A percentile compares a stretch with the other conserved stretches of the same genome.
phyloP scores from a whole-genome alignment of 768 basidiomycete genomes.

The Agaricus bisporus region DNA sequence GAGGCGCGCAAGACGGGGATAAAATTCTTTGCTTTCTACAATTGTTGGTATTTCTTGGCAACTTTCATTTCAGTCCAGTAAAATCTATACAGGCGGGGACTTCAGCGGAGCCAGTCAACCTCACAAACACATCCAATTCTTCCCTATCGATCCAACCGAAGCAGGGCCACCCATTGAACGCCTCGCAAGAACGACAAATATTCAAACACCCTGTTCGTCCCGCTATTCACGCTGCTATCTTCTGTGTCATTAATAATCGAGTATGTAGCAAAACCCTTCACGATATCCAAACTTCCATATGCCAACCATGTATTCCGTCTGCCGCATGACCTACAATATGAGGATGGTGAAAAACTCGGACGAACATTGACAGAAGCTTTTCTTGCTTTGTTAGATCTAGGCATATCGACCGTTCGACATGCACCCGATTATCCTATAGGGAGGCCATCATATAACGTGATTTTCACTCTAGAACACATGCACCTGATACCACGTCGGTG shows the following conservation, averaged over 20 bases:
- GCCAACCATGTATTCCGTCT: constrained; percentile 75
- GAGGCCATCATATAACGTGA: constrained; percentile 74
- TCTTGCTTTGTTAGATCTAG: constrained; percentile 70
- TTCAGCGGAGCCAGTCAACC: constrained; percentile 84
- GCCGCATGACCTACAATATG: constrained; percentile 33
- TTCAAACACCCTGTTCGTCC: constrained; percentile 53
- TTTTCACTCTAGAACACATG: constrained; percentile 78
- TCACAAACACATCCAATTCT: constrained; percentile 89
- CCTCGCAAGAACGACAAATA: constrained; percentile 47
- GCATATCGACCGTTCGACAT: constrained; percentile 66
- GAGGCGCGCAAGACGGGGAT: constrained; percentile 59
- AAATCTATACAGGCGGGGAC: constrained; percentile 48
- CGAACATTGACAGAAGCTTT: constrained; percentile 52
- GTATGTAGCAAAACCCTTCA: constrained; percentile 67
- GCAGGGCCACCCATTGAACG: constrained; percentile 75
- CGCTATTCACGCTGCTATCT: background rate
- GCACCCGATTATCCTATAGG: constrained; percentile 56
- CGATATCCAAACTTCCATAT: constrained; percentile 63
- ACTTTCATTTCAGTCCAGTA: background rate
- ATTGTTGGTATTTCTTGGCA: constrained; percentile 47
- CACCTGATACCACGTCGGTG: constrained; percentile 75
- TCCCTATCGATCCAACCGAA: constrained; percentile 47
- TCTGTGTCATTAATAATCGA: constrained; percentile 6
- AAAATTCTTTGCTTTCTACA: constrained; percentile 81
- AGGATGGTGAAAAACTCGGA: constrained; percentile 40